Evolutionary conservation across 2,329 filamentous ascomycete species (phyloP), one percentile per base, ranked within the genome.

Genomic region (Venturiaceae sp.): DNA sequence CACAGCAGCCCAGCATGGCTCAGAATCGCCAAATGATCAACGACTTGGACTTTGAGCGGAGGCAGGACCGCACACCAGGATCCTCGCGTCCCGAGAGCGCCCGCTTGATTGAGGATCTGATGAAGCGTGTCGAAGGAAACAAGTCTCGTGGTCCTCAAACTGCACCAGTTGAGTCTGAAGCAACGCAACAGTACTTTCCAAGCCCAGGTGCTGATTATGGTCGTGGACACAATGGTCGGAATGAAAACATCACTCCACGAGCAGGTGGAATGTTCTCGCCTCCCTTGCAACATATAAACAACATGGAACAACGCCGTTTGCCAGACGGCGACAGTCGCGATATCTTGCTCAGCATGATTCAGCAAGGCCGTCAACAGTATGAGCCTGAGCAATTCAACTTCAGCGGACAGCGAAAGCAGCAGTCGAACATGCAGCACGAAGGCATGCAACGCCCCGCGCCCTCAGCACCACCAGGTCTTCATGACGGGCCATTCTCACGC

Each of bases 1-100:
- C 46, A 30, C 55, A 13, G n/a, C 55, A 37, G 23, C 32, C 52
- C n/a, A 53, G 52, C 23, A 53, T 53, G 52, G 52, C 30, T 21
- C 32, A 53, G 30, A 50, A 50, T 3, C 23, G 44, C 13, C 54
- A 56, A 11, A 39, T 66, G 33, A 60, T 62, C 39, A 70, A 68
- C 57, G 44, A 50, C 21, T 30, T 50, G 44, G 44, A 50, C 23
- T 50, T 50, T 9, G 55, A 32, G 7, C 39, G 41, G 13, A 41
- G 33, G 39, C 39, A 50, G 11, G 34, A 30, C 33, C 44, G 44
- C 26, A 34, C 33, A 11, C 41, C 55, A 37, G 30, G 23, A 5
- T 44, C 55, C 8, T 32, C 55, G 19, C 16, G 50, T 9, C 57
- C 46, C 9, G 57, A 58, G 28, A 58, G 57, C 21, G 57, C 57